Evolutionary conservation across 345 rosid genomes (phyloP).

Genomic region (Theobroma cacao): DNA sequence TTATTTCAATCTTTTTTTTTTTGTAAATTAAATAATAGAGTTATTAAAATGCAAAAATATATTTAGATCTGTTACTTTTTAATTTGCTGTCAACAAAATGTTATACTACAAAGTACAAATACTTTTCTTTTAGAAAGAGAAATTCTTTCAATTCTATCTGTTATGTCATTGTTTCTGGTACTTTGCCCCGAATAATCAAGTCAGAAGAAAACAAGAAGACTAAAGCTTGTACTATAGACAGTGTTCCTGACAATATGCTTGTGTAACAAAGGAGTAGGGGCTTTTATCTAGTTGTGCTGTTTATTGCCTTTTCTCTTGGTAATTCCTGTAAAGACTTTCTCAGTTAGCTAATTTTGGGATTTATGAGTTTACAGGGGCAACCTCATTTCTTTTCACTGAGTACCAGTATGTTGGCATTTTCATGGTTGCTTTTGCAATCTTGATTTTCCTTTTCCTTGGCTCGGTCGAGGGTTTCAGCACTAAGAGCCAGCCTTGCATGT

Average conservation of each 20-base stretch:
- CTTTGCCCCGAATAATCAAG: background rate
- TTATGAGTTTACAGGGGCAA: constrained; percentile 37
- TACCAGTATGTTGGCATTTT: constrained; percentile 58
- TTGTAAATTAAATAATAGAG: background rate
- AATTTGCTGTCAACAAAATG: background rate
- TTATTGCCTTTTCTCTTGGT: background rate
- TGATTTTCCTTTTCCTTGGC: constrained; percentile 55
- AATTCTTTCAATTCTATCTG: background rate
- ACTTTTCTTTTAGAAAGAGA: background rate
- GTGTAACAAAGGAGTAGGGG: background rate
- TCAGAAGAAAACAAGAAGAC: background rate
- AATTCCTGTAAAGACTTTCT: background rate
- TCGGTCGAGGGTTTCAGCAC: constrained; percentile 68
- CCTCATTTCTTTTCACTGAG: constrained; percentile 55
- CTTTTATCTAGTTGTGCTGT: background rate
- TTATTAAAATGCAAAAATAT: background rate
- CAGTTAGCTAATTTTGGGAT: constrained; percentile 1
- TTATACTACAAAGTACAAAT: background rate
- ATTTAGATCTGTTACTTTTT: background rate
- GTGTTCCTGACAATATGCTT: background rate
- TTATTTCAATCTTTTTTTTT: too few relatives aligned
- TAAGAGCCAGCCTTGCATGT: constrained; percentile 59
- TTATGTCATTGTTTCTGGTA: background rate
- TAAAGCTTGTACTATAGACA: background rate
- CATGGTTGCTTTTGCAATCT: constrained; percentile 51